Conservation (phyloP, 768 basidiomycete genomes). For the Candolleomyces aberdarensis region DNA sequence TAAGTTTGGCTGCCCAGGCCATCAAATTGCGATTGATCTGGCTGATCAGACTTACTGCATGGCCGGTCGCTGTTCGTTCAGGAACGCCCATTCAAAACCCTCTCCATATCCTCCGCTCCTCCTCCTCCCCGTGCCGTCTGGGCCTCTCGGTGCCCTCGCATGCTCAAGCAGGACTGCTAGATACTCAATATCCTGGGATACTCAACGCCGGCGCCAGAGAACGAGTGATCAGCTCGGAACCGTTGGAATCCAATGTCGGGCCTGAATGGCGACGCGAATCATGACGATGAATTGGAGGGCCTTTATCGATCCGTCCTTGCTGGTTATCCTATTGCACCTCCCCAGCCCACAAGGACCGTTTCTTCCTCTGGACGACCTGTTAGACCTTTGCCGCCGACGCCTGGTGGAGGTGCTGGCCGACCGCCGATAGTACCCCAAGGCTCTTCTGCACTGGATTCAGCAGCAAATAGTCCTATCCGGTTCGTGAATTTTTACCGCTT, state of each 20-base stretch:
- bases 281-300: conserved; percentile 7
- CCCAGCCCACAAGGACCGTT: neutral
- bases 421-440: conserved; percentile 1
- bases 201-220: neutral
- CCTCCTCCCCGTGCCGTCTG: too few relatives aligned
- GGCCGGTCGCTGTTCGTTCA: too few relatives aligned
- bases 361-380: conserved; percentile 1
- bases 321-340: neutral
- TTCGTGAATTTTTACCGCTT: neutral
- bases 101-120: too few relatives aligned
- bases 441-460: neutral
- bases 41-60: too few relatives aligned
- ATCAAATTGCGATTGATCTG: neutral
- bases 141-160: too few relatives aligned
- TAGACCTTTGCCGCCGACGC: conserved; percentile 8
- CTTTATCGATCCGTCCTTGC: conserved; percentile 5
- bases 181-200: neutral
- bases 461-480: neutral
- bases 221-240: neutral
- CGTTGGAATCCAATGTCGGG: neutral
- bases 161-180: neutral
- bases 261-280: neutral
- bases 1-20: too few relatives aligned
- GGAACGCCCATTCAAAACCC: too few relatives aligned
- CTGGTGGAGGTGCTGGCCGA: neutral